These are phyloP conservation scores for Alternaria infectoria DNA, from an alignment of 2,329 filamentous ascomycete genomes.

Conservation along the genomic window DNA sequence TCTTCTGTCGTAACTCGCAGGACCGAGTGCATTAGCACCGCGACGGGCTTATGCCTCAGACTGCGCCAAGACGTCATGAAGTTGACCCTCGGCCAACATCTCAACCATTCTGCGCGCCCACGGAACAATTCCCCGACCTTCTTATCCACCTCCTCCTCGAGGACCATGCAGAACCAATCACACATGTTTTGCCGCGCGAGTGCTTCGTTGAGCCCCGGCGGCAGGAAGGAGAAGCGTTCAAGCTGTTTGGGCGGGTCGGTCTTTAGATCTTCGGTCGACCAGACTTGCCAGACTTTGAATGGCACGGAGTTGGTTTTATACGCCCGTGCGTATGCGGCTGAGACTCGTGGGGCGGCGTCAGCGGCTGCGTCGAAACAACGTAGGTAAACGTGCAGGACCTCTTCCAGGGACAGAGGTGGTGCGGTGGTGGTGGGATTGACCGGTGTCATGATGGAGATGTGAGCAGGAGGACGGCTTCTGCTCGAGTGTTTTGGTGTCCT, in stretches of 20 bases:
- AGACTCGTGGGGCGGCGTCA: background rate
- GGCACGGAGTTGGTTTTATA: background rate
- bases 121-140: background rate
- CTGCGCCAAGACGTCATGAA: background rate
- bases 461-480: background rate
- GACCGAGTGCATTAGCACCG: constrained; percentile 5
- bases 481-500: background rate
- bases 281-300: background rate
- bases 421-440: background rate
- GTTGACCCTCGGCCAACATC: background rate
- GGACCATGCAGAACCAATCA: constrained; percentile 1
- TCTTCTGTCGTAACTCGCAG: background rate
- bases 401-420: background rate
- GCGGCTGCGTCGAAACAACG: constrained; percentile 14
- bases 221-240: background rate
- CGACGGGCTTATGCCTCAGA: background rate
- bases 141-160: constrained; percentile 1
- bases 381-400: constrained; percentile 9
- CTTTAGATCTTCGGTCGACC: background rate
- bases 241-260: background rate
- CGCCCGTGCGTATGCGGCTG: constrained; percentile 4
- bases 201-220: background rate
- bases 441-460: background rate
- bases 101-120: background rate
- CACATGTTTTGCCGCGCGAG: constrained; percentile 2